These are phyloP conservation scores for Fusarium euwallaceae DNA, from an alignment of 2,329 filamentous ascomycete species.

Conservation along the genomic window DNA sequence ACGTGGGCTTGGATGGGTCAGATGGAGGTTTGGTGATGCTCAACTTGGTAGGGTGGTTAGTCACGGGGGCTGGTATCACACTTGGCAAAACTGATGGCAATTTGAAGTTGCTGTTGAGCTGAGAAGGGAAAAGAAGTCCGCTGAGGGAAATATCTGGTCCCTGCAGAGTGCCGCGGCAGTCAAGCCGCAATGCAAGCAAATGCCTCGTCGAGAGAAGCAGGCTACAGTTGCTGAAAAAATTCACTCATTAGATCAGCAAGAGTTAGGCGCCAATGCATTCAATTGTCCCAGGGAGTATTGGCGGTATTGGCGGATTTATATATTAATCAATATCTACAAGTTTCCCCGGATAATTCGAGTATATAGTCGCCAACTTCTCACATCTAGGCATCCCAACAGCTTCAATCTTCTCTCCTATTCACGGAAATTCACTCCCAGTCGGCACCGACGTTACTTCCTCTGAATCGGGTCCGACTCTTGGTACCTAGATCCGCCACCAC, in stretches of 20 bases:
- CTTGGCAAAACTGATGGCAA: neutral
- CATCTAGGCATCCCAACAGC: too few relatives aligned
- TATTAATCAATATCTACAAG: neutral
- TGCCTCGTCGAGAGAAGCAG: too few relatives aligned
- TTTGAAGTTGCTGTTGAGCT: neutral
- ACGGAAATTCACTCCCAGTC: neutral
- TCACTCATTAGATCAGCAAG: neutral
- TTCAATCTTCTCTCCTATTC: too few relatives aligned
- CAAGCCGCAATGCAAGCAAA: neutral
- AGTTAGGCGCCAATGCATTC: neutral
- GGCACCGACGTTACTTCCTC: neutral
- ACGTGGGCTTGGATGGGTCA: neutral
- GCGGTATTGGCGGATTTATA: neutral
- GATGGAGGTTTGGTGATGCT: neutral
- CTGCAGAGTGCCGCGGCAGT: neutral
- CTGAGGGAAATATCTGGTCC: neutral
- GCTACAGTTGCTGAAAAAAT: neutral
- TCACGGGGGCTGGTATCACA: neutral
- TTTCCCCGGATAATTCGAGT: neutral
- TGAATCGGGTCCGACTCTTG: slow-evolving; percentile 4
- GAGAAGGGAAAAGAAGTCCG: neutral
- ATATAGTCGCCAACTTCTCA: neutral
- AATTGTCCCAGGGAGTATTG: neutral
- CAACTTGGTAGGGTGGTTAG: neutral
- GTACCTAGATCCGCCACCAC: slow-evolving; percentile 2